Evolutionary conservation across 1,139 yeast species (phyloP), one percentile per base, ranked within the genome.

Genomic region (Candida sp.): DNA sequence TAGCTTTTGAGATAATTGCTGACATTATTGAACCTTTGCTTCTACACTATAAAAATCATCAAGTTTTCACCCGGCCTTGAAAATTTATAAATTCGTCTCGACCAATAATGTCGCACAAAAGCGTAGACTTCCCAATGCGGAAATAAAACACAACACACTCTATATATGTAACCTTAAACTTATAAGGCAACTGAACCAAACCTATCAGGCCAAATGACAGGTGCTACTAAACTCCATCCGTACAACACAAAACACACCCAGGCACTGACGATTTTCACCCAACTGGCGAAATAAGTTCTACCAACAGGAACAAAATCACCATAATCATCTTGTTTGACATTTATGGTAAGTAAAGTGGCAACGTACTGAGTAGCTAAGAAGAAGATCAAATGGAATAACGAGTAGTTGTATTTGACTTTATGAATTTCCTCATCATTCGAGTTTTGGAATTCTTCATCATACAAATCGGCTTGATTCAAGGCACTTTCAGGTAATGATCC

Each of bases 281-380:
- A 90, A 11, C 96, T 83, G 48, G 95, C 86, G 61, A 93, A 93
- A 63, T 91, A 91, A 0, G 99, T 93, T 60, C 99, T 75, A 1
- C 99, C 99, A 5, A 95, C 99, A 0, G 99, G 99, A 5, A 90
- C 84, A 59, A 95, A 95, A 51, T 89, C 95, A 5, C 95, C 96
- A 41, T 81, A 77, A 48, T 84, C 86, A 53, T 88, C 96, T 54
- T 84, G 83, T 44, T 86, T 83, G 29, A 93, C 97, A 57, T 91
- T 93, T 64, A 90, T 87, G 0, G 99, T 95, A 47, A 95, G 73
- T 49, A 95, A 71, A 1, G 97, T 90, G 1, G 99, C 97, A 40
- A 93, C 91, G 79, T 96, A 95, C 63, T 93, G 99, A 1, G 99
- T 93, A 1, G 99, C 99, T 51, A 95, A 73, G 61, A 95, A 83